phyloP scores from a whole-genome alignment of 1,284 basidiomycete genomes.

The Malassezia arunalokei region DNA sequence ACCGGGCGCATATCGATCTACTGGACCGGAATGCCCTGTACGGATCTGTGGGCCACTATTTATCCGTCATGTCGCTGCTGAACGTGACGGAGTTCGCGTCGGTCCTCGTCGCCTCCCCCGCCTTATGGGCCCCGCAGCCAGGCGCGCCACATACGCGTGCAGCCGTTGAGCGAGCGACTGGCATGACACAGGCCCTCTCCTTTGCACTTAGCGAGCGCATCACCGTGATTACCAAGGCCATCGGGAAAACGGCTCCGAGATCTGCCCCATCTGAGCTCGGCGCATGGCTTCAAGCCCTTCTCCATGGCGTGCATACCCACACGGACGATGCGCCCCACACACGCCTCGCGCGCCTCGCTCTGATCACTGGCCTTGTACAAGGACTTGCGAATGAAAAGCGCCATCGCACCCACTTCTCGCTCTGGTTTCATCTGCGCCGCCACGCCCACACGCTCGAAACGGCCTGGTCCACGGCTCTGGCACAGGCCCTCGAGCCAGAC shows the following conservation, averaged over 20 bases:
- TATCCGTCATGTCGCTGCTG: conserved; percentile 27
- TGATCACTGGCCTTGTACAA: conserved; percentile 32
- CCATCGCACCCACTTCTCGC: not conserved
- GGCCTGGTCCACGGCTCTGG: not conserved
- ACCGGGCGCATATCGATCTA: conserved; percentile 29
- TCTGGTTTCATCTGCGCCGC: not conserved
- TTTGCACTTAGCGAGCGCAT: conserved; percentile 28
- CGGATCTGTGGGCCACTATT: conserved; percentile 36
- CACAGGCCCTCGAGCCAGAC: not conserved
- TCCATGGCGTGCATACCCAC: conserved; percentile 14
- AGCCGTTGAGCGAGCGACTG: conserved; percentile 6
- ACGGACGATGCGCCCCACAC: not conserved
- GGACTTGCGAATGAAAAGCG: conserved; percentile 26
- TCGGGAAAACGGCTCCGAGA: conserved; percentile 22
- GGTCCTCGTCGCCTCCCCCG: conserved; percentile 24
- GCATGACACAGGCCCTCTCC: conserved; percentile 25
- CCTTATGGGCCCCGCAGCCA: conserved; percentile 27
- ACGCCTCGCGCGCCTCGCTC: conserved; percentile 27
- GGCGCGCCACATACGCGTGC: conserved; percentile 15
- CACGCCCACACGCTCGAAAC: not conserved
- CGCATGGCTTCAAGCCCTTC: conserved; percentile 23
- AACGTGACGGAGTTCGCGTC: conserved; percentile 28
- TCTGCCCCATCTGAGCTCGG: conserved; percentile 21
- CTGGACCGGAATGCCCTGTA: conserved; percentile 30
- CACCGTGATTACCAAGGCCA: conserved; percentile 23